Percentiles rank a stretch among this genome's conserved stretches.
Evolutionary conservation across 2,329 filamentous ascomycete genomes (phyloP).

Genomic region (Atkinsonella hypoxylon): DNA sequence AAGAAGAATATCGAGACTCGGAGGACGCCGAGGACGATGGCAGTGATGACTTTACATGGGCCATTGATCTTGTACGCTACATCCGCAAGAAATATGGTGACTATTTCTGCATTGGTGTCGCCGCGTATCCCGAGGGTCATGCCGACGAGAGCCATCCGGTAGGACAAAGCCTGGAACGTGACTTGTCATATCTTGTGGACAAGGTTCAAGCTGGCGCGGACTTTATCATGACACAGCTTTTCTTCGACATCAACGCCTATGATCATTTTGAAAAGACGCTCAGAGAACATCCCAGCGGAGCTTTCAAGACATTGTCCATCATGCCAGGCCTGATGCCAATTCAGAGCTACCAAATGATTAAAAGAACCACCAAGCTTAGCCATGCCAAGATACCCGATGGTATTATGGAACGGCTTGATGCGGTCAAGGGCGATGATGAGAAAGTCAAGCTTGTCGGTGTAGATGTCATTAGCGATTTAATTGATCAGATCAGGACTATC

Average conservation of each 20-base stretch:
- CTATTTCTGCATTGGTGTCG: constrained; percentile 93
- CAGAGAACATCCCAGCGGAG: constrained; percentile 68
- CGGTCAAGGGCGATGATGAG: constrained; percentile 68
- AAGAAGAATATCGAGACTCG: constrained; percentile 68
- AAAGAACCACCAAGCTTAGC: constrained; percentile 85
- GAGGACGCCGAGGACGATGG: constrained; percentile 45
- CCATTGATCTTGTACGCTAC: constrained; percentile 78
- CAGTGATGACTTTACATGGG: constrained; percentile 76
- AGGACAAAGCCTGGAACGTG: constrained; percentile 58
- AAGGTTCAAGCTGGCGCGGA: constrained; percentile 88
- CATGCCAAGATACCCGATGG: constrained; percentile 68
- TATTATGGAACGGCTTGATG: constrained; percentile 58
- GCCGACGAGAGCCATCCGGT: constrained; percentile 76
- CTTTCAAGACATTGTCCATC: constrained; percentile 78
- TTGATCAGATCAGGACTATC: constrained; percentile 62
- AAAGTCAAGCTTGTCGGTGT: constrained; percentile 70
- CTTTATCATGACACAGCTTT: constrained; percentile 97
- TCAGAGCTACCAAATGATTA: constrained; percentile 93
- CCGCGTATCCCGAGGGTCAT: constrained; percentile 91
- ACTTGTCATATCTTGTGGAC: constrained; percentile 79
- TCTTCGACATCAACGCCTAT: constrained; percentile 83
- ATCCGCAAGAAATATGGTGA: constrained; percentile 78
- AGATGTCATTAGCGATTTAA: constrained; percentile 72
- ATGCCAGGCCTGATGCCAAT: constrained; percentile 96
- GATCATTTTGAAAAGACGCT: constrained; percentile 65